Evolutionary conservation across 768 basidiomycete species (phyloP).

Genomic region (Psilocybe sp.): DNA sequence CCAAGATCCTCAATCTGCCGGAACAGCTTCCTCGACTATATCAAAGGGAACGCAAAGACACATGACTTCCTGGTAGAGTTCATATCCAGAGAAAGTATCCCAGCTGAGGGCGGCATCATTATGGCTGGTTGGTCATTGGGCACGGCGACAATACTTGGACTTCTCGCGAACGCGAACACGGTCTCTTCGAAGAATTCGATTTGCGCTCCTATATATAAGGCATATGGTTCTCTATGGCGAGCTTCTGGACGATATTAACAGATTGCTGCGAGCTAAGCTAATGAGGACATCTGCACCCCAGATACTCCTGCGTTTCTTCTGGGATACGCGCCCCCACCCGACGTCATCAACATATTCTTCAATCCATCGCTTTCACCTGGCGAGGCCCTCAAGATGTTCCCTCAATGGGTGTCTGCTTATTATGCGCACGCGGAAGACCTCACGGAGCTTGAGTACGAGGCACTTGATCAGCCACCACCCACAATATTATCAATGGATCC

Average conservation of each 20-base stretch:
- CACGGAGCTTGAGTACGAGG: constrained; percentile 1
- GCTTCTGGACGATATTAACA: neutral
- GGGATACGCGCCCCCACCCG: constrained; percentile 3
- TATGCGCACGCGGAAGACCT: constrained; percentile 3
- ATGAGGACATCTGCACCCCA: neutral
- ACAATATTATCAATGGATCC: constrained; percentile 4
- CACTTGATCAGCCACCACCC: neutral
- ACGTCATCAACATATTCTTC: constrained; percentile 5
- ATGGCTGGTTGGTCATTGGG: constrained; percentile 7
- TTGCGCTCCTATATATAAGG: constrained; percentile 1
- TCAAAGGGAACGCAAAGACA: constrained; percentile 4
- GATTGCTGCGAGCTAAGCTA: neutral
- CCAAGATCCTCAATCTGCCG: neutral
- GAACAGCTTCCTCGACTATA: constrained; percentile 4
- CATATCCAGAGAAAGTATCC: constrained; percentile 4
- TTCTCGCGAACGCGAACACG: constrained; percentile 3
- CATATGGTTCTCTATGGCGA: constrained; percentile 3
- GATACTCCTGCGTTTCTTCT: constrained; percentile 4
- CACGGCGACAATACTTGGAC: constrained; percentile 3
- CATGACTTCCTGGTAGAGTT: constrained; percentile 6
- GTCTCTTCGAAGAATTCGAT: neutral
- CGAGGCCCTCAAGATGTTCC: constrained; percentile 4
- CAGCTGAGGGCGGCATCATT: constrained; percentile 3
- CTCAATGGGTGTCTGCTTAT: constrained; percentile 7
- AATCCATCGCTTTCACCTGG: constrained; percentile 1